Base-by-base conservation (phyloP, 2,329 filamentous ascomycete genomes). In the Beauveria bassiana region DNA sequence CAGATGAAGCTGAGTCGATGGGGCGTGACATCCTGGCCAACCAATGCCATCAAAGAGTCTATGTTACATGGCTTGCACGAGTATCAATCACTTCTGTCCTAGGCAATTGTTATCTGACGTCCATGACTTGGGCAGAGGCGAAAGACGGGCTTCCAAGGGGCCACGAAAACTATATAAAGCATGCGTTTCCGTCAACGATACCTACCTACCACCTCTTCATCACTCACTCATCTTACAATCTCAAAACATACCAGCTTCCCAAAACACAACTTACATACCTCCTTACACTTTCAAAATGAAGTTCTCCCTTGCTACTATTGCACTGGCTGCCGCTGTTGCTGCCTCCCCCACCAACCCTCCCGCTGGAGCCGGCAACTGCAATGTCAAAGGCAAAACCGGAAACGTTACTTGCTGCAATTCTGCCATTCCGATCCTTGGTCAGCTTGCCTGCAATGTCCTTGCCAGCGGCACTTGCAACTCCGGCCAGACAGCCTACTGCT, bases 381-480 rank as follows among this genome's bases (percentile, higher is more conserved):
- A 34, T 22, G 9, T 53, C 40, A 61, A 54, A 5, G 58, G 58
- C 20, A 26, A 3, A 7, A 54, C 40, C 26, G 58, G 50, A 16
- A 52, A 54, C n/a, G 50, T 54, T 3, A 20, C 40, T 12, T 61
- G 58, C 58, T 61, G 58, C 49, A 49, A 54, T 42, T 54, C 49
- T 54, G 26, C 14, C 50, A 54, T 61, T 20, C 58, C 58, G n/a
- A 20, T 61, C 49, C 12, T 54, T 34, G 58, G 58, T 2, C 24
- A 54, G 26, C 50, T 61, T 9, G 40, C 49, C 14, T 61, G 58
- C 58, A 54, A 54, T 28, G 28, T 61, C 12, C 40, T 46, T 46
- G 42, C 42, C 18, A 22, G 24, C 22, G 50, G 58, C 2, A 54
- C 24, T 40, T 61, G 58, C 58, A 24, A 20, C 20, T 0, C n/a